Base-by-base conservation (phyloP, 805 yeast species). In the Nakazawaea ernobii region DNA sequence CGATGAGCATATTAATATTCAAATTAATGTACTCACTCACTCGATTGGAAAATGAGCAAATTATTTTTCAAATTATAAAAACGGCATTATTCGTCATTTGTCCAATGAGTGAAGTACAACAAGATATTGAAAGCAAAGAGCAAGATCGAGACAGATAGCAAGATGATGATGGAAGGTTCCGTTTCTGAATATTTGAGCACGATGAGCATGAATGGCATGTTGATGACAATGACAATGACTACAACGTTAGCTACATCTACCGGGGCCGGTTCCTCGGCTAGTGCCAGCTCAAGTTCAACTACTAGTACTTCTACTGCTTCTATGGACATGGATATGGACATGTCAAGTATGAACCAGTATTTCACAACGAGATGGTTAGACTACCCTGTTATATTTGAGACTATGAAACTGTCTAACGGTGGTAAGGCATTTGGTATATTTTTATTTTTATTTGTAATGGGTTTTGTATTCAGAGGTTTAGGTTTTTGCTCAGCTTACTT, bases 361-460 rank as follows among this genome's bases (percentile, higher is more conserved):
- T 64, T 86, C 55, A 78, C 84, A 1, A 64, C 77, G 0, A 56
- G 63, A 2, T 85, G 69, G 62, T 52, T 61, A 2, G 63, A 70
- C 36, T 79, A 79, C 52, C 89, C 92, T 0, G 88, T 86, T 0
- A 57, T 86, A 5, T 86, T 86, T 65, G 63, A 70, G 49, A 64
- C 66, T 0, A 63, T 86, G 41, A 56, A 58, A 10, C 92, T 92
- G 2, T 54, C 67, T 2, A 67, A 65, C 37, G 75, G 75, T 26
- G 89, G 73, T 8, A 73, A 75, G 45, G 90, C 87, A 0, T 86
- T 86, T 61, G 95, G 92, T 24, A 84, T 86, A 13, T 86, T 85
- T 57, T 65, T 80, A 32, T 65, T 82, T 11, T 59, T 86, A 20
- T 77, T 86, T 58, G 75, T 75, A 27, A 66, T 77, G 2, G 81